A percentile compares a stretch with the other conserved stretches of the same genome.
phyloP scores from a whole-genome alignment of 345 rosid genomes.

The Hypericum androsaemum region DNA sequence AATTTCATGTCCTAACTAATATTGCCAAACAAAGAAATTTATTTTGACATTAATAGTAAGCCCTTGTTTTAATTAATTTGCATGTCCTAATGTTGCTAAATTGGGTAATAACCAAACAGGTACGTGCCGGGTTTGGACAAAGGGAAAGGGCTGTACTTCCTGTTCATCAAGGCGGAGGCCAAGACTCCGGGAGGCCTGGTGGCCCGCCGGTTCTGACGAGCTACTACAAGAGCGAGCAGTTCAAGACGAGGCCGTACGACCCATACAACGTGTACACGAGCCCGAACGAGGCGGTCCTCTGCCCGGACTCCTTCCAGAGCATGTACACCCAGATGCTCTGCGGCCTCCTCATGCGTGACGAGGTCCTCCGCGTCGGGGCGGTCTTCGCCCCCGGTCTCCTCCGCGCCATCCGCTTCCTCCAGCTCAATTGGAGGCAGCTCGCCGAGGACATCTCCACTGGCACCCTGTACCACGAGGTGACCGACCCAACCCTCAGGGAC shows the following conservation, averaged over 20 bases:
- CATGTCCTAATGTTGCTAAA: background rate
- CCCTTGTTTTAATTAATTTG: background rate
- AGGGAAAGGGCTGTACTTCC: conserved; percentile 81
- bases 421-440: conserved; percentile 59
- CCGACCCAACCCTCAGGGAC: conserved; percentile 36
- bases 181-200: conserved; percentile 76
- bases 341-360: conserved; percentile 62
- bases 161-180: conserved; percentile 83
- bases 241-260: conserved; percentile 73
- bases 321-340: conserved; percentile 94
- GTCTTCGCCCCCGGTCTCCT: conserved; percentile 90
- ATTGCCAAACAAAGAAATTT: no score
- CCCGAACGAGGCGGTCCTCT: conserved; percentile 87
- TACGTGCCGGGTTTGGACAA: conserved; percentile 78
- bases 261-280: conserved; percentile 85
- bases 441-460: conserved; percentile 61
- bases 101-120: conserved; percentile 25
- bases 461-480: conserved; percentile 32
- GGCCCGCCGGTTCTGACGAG: conserved; percentile 87
- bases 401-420: conserved; percentile 83
- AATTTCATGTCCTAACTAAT: no score
- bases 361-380: conserved; percentile 80
- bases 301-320: conserved; percentile 86
- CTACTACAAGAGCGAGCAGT: conserved; percentile 86
- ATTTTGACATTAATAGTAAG: no score